phyloP scores from a whole-genome alignment of 2,329 filamentous ascomycete genomes.

The Ceratocystiopsis sp. region DNA sequence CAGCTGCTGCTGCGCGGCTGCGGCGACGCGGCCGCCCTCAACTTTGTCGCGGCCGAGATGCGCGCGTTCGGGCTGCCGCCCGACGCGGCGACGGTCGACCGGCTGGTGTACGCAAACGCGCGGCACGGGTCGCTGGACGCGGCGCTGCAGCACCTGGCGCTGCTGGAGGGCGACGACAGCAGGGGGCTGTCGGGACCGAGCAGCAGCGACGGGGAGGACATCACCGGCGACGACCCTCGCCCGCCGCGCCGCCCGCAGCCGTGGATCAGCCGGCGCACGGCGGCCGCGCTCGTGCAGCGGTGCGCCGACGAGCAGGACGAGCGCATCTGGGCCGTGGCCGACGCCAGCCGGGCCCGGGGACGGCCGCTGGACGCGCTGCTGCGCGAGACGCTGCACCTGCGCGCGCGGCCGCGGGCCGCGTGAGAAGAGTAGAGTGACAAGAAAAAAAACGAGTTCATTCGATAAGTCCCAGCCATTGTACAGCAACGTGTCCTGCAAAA shows the following conservation, averaged over 20 bases:
- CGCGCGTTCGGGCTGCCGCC: conserved; percentile 17
- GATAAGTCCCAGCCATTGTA: too few relatives aligned
- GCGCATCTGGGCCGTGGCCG: conserved; percentile 17
- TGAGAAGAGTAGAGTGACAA: not conserved
- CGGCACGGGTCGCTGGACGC: conserved; percentile 17
- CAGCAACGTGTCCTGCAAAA: too few relatives aligned
- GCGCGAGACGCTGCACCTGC: not conserved
- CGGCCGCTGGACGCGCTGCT: conserved; percentile 9
- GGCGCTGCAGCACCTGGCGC: conserved; percentile 16
- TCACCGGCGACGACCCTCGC: not conserved
- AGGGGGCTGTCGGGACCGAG: not conserved
- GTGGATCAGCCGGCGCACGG: conserved; percentile 18
- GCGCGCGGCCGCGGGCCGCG: not conserved
- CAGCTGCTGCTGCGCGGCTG: conserved; percentile 17
- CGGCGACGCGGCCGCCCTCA: conserved; percentile 13
- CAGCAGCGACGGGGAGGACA: not conserved
- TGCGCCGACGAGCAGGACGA: conserved; percentile 18
- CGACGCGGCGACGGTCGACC: conserved; percentile 14
- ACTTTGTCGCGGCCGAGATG: conserved; percentile 22
- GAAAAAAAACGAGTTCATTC: too few relatives aligned
- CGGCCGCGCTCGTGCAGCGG: conserved; percentile 17
- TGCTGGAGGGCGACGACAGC: not conserved
- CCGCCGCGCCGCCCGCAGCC: conserved; percentile 3
- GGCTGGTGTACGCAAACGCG: conserved; percentile 17
- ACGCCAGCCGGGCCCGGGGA: conserved; percentile 7